Conservation (phyloP, 495 filamentous ascomycete species). For the Aspergillus ellipticus region DNA sequence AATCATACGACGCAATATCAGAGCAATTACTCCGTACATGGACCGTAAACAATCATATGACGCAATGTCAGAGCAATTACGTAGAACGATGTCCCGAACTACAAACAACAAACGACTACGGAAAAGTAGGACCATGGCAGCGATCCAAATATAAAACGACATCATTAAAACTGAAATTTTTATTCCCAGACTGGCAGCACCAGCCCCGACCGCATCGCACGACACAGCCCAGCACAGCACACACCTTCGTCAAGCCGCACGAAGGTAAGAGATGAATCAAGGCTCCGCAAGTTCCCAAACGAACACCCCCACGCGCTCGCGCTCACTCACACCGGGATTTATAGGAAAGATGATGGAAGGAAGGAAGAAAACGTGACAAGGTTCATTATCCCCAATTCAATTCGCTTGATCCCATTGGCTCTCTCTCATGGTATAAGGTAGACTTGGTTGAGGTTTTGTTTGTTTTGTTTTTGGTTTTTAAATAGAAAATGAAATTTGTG, state of each 20-base stretch:
- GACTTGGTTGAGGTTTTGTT: no score
- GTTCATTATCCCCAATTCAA: not conserved
- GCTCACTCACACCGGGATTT: not conserved
- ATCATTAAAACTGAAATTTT: not conserved
- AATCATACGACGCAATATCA: no score
- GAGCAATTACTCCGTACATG: no score
- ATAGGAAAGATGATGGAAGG: not conserved
- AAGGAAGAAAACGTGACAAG: not conserved
- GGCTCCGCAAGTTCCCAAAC: not conserved
- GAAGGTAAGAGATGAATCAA: not conserved
- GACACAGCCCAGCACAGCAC: not conserved
- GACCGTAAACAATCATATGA: no score
- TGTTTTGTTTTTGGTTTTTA: not conserved
- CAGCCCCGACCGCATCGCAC: not conserved
- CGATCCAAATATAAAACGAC: no score
- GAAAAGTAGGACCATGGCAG: no score
- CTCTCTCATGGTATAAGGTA: not conserved
- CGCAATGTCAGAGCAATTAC: no score
- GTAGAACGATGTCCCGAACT: no score
- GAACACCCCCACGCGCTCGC: no score
- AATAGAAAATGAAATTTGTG: constrained; percentile 29
- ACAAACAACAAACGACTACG: not conserved
- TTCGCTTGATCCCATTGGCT: not conserved
- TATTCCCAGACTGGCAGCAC: constrained; percentile 5
- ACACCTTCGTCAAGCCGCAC: not conserved